Base-by-base conservation (phyloP, 1,139 yeast species). In the Nadsonia commutata region DNA sequence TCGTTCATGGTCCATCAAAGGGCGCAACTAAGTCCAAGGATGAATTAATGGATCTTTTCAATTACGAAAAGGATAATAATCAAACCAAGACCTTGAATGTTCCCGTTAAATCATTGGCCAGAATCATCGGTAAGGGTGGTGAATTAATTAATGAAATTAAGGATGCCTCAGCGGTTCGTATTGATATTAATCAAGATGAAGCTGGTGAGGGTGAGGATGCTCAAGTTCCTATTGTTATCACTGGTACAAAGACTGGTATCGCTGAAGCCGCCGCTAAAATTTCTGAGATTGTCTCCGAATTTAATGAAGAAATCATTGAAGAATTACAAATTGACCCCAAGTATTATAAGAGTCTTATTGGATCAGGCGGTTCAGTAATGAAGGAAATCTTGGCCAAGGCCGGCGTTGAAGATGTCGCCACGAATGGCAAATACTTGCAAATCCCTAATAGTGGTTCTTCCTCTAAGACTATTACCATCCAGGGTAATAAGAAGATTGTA, bases 81-180 rank as follows among this genome's bases (percentile, higher is more conserved):
- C 76, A 76, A 64, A 71, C 74, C 48, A 72, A 76, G 53, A 64
- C 67, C 18, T 57, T 90, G 43, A 62, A 66, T 42, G 79, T 93
- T 45, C 94, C 96, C 39, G 62, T 71, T 39, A 75, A 72, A 52
- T 80, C 88, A 19, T 72, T 88, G 49, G 71, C 96, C 17, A 72
- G 88, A 58, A 79, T 93, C 46, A 86, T 93, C 59, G 98, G 98
- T 56, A 84, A 81, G 56, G 70, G 72, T 47, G 97, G 97, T 60
- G 93, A 82, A 52, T 75, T 72, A 47, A 82, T 93, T 55, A 83
- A 79, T 49, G 86, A 82, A 57, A 78, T 93, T 47, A 76, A 85
- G 52, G 93, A 80, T 51, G 84, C 78, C 41, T 71, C 80, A 45
- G 94, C 90, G 48, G 78, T 86, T 43, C 81, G 81, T 52, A 76